phyloP scores from a whole-genome alignment of 2,329 filamentous ascomycete genomes.

The Phoma sp. region DNA sequence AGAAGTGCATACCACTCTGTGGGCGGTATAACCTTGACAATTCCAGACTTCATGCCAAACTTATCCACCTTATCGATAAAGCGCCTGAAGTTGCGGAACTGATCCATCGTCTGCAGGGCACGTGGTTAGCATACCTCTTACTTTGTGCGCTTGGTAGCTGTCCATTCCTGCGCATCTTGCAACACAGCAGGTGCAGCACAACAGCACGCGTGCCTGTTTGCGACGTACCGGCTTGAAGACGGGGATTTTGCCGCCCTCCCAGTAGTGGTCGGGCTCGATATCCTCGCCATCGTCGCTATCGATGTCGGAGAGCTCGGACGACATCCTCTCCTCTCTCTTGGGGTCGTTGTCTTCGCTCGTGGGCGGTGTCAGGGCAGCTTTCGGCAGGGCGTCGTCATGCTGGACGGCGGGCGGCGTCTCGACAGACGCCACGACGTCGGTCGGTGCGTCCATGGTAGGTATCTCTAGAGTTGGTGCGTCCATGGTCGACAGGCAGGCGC shows the following conservation, averaged over 20 bases:
- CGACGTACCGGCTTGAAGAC: slow-evolving; percentile 83
- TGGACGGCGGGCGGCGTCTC: slow-evolving; percentile 33
- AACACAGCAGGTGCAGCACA: slow-evolving; percentile 2
- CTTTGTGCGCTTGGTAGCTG: not conserved
- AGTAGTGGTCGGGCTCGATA: slow-evolving; percentile 85
- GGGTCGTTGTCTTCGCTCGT: slow-evolving; percentile 58
- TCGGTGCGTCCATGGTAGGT: slow-evolving; percentile 37
- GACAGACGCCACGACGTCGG: slow-evolving; percentile 42
- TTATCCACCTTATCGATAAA: slow-evolving; percentile 90
- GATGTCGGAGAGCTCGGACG: slow-evolving; percentile 57
- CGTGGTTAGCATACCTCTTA: slow-evolving; percentile 23
- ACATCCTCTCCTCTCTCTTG: slow-evolving; percentile 52
- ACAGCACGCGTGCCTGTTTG: slow-evolving; percentile 8
- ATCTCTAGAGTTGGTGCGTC: slow-evolving; percentile 25
- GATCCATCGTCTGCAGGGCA: slow-evolving; percentile 73
- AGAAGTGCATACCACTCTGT: slow-evolving; percentile 79
- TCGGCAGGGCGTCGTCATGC: slow-evolving; percentile 38
- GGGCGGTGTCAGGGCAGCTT: slow-evolving; percentile 57
- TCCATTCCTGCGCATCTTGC: slow-evolving; percentile 11
- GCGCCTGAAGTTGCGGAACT: slow-evolving; percentile 91
- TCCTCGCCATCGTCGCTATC: slow-evolving; percentile 65
- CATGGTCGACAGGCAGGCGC: slow-evolving; percentile 33
- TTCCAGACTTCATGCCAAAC: slow-evolving; percentile 97
- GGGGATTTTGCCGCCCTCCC: slow-evolving; percentile 79
- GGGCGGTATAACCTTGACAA: slow-evolving; percentile 94